These are phyloP conservation scores for Exophiala dermatitidis DNA, from an alignment of 2,329 filamentous ascomycete species.

Conservation along the genomic window DNA sequence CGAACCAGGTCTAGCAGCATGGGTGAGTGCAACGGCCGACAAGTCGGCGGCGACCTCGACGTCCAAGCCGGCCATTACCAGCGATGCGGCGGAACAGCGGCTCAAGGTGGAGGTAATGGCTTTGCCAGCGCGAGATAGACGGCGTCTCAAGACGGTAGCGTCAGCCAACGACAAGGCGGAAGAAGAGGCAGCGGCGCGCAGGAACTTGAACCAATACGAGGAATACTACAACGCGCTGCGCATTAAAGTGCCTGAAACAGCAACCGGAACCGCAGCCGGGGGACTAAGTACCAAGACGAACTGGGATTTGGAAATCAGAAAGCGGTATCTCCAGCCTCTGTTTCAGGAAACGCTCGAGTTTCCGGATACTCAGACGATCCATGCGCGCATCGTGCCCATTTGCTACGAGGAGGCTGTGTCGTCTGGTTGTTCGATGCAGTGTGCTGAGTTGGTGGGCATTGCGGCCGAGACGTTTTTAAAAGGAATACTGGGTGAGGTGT, in stretches of 20 bases:
- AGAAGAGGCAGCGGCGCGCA: slow-evolving; percentile 18
- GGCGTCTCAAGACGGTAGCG: slow-evolving; percentile 45
- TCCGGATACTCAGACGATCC: slow-evolving; percentile 51
- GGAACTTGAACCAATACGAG: slow-evolving; percentile 31
- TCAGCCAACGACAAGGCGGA: slow-evolving; percentile 20
- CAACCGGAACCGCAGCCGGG: slow-evolving; percentile 50
- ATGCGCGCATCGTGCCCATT: slow-evolving; percentile 56
- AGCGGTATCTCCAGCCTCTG: slow-evolving; percentile 56
- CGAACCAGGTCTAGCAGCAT: slow-evolving; percentile 55
- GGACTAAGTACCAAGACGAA: slow-evolving; percentile 63
- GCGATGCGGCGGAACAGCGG: slow-evolving; percentile 56
- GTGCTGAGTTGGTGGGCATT: slow-evolving; percentile 54
- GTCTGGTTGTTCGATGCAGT: slow-evolving; percentile 46
- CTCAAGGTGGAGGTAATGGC: slow-evolving; percentile 60
- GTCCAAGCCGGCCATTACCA: slow-evolving; percentile 44
- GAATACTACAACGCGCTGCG: slow-evolving; percentile 41
- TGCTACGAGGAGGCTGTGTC: slow-evolving; percentile 58
- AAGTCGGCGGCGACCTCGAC: slow-evolving; percentile 39
- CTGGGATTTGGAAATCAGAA: slow-evolving; percentile 59
- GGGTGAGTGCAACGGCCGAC: slow-evolving; percentile 54
- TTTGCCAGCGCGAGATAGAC: slow-evolving; percentile 52
- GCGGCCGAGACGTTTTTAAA: slow-evolving; percentile 59
- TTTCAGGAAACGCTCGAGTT: slow-evolving; percentile 58
- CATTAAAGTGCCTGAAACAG: slow-evolving; percentile 52
- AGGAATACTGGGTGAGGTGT: slow-evolving; percentile 50